phyloP scores from a whole-genome alignment of 1,139 yeast genomes.

The Kodamaea fungicola region DNA sequence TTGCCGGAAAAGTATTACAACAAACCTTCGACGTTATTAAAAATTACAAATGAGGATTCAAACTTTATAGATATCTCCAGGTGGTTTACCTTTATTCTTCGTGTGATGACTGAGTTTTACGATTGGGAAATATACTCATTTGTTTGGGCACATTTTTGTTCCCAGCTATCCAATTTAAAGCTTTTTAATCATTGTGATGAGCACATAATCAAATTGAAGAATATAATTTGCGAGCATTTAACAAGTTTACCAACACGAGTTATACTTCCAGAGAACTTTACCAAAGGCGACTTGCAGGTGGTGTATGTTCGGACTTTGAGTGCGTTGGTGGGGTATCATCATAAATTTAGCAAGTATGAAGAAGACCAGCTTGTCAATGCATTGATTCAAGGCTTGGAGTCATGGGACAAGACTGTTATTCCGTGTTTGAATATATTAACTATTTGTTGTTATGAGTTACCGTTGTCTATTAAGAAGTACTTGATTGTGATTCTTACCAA shows the following conservation, averaged over 20 bases:
- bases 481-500: constrained; percentile 63
- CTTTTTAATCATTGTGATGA: constrained; percentile 47
- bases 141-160: constrained; percentile 65
- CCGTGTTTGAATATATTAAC: constrained; percentile 76
- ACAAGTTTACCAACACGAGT: constrained; percentile 45
- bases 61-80: constrained; percentile 38
- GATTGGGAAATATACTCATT: constrained; percentile 73
- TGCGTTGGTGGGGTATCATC: constrained; percentile 65
- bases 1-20: constrained; percentile 43
- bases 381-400: constrained; percentile 59
- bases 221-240: constrained; percentile 59
- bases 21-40: constrained; percentile 21
- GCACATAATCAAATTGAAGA: constrained; percentile 45
- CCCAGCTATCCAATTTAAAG: constrained; percentile 63
- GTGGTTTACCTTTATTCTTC: constrained; percentile 53
- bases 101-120: constrained; percentile 51
- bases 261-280: constrained; percentile 41
- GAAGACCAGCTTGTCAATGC: constrained; percentile 69
- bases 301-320: constrained; percentile 65
- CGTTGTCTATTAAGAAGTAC: constrained; percentile 67
- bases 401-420: constrained; percentile 77
- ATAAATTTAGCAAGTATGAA: constrained; percentile 54
- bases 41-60: constrained; percentile 1
- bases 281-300: constrained; percentile 64
- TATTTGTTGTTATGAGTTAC: constrained; percentile 78